Evolutionary conservation across 2,329 filamentous ascomycete species (phyloP).

Genomic region (Huntiella decipiens): DNA sequence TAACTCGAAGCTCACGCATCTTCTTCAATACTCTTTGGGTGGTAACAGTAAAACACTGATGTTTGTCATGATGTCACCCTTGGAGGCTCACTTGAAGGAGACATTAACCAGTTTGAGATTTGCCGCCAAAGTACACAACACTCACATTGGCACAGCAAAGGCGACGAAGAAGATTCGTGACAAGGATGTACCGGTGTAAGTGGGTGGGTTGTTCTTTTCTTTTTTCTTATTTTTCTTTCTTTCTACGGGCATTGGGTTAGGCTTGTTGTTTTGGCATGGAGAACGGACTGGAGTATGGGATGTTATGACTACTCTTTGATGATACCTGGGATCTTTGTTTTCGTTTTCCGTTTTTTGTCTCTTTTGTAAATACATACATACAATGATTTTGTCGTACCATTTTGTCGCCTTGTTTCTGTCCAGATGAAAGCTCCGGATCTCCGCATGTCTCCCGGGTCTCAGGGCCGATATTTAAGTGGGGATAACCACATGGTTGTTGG

Average conservation of each 20-base stretch:
- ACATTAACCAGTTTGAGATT: constrained; percentile 90
- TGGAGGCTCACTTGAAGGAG: constrained; percentile 80
- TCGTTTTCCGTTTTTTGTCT: background rate
- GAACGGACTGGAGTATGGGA: constrained; percentile 5
- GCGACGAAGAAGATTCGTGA: constrained; percentile 39
- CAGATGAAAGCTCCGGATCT: too few species aligned
- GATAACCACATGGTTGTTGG: background rate
- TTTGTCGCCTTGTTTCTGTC: too few species aligned
- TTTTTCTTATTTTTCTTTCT: background rate
- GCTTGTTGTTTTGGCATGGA: constrained; percentile 4
- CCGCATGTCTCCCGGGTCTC: background rate
- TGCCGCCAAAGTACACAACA: constrained; percentile 84
- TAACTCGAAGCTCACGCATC: constrained; percentile 90
- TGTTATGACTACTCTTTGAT: constrained; percentile 10
- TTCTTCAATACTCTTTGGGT: constrained; percentile 84
- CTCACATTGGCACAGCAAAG: constrained; percentile 79
- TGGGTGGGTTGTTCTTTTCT: background rate
- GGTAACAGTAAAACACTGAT: constrained; percentile 96
- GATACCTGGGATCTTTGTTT: constrained; percentile 10
- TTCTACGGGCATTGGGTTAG: background rate
- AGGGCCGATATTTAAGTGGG: background rate
- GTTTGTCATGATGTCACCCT: constrained; percentile 94
- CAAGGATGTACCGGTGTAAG: constrained; percentile 2
- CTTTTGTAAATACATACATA: background rate
- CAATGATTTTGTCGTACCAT: too few species aligned